Evolutionary conservation across 768 basidiomycete species (phyloP).

Genomic region (Lactifluus pinguis): DNA sequence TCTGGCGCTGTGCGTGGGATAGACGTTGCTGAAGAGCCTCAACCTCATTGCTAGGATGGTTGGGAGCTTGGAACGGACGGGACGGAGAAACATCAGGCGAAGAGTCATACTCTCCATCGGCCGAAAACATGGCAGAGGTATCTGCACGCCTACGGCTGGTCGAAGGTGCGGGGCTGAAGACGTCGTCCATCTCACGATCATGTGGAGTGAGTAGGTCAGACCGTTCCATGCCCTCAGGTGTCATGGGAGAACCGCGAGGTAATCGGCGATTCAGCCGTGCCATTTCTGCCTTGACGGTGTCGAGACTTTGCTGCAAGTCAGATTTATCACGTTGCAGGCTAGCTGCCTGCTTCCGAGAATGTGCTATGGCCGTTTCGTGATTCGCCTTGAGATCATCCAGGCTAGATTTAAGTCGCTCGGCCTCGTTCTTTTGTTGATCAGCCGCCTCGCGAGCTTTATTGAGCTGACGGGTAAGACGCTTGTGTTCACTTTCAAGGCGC

Average conservation of each 20-base stretch:
- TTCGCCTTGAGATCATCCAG: slow-evolving; percentile 75
- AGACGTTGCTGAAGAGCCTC: slow-evolving; percentile 74
- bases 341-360: slow-evolving; percentile 80
- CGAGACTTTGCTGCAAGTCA: slow-evolving; percentile 77
- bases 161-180: slow-evolving; percentile 52
- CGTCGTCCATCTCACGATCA: slow-evolving; percentile 48
- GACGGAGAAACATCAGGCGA: slow-evolving; percentile 54
- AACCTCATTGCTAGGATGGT: slow-evolving; percentile 71
- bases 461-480: slow-evolving; percentile 69
- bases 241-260: slow-evolving; percentile 62
- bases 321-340: slow-evolving; percentile 86
- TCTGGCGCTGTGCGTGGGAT: slow-evolving; percentile 81
- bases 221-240: slow-evolving; percentile 42
- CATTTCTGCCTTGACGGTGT: slow-evolving; percentile 64
- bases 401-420: slow-evolving; percentile 54
- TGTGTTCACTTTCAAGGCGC: slow-evolving; percentile 75
- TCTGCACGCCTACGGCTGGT: slow-evolving; percentile 52
- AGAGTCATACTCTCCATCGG: slow-evolving; percentile 40
- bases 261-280: slow-evolving; percentile 53
- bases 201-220: slow-evolving; percentile 43
- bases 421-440: slow-evolving; percentile 83
- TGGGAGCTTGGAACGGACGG: slow-evolving; percentile 57
- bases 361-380: slow-evolving; percentile 92
- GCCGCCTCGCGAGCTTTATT: slow-evolving; percentile 60
- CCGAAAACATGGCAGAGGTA: slow-evolving; percentile 38